phyloP scores from a whole-genome alignment of 1,284 basidiomycete genomes.

The Ustilago cynodontis region DNA sequence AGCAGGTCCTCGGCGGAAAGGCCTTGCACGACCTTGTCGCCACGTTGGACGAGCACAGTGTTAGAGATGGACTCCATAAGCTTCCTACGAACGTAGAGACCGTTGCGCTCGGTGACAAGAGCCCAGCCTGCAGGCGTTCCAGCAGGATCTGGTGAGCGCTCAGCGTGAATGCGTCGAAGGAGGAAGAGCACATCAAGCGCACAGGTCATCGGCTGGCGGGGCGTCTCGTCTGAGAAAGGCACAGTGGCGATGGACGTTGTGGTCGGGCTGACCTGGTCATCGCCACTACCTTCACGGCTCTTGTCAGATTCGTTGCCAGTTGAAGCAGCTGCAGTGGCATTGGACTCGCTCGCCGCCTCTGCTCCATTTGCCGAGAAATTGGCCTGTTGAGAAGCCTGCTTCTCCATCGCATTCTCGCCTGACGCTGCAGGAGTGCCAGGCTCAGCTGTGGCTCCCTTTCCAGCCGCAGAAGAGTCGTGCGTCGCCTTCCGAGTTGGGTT shows the following conservation, averaged over 20 bases:
- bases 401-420: slow-evolving; percentile 12
- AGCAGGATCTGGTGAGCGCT: slow-evolving; percentile 70
- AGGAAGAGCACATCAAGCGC: slow-evolving; percentile 66
- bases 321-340: not conserved
- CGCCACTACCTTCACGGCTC: slow-evolving; percentile 11
- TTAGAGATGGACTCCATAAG: slow-evolving; percentile 82
- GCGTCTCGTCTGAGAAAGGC: slow-evolving; percentile 60
- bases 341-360: not conserved
- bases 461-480: not conserved
- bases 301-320: slow-evolving; percentile 9
- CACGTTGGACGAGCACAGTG: slow-evolving; percentile 85
- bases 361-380: not conserved
- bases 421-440: not conserved
- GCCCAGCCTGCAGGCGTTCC: slow-evolving; percentile 80
- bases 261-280: slow-evolving; percentile 8
- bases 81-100: slow-evolving; percentile 82
- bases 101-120: slow-evolving; percentile 81
- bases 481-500: slow-evolving; percentile 22
- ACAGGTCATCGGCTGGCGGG: slow-evolving; percentile 62
- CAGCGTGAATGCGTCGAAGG: slow-evolving; percentile 63
- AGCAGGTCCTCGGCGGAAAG: slow-evolving; percentile 89
- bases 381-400: slow-evolving; percentile 1
- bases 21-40: slow-evolving; percentile 92
- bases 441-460: slow-evolving; percentile 6
- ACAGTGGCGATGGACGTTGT: slow-evolving; percentile 15